These are phyloP conservation scores for Polyporus arcularius DNA, from an alignment of 768 basidiomycete genomes.

Conservation along the genomic window DNA sequence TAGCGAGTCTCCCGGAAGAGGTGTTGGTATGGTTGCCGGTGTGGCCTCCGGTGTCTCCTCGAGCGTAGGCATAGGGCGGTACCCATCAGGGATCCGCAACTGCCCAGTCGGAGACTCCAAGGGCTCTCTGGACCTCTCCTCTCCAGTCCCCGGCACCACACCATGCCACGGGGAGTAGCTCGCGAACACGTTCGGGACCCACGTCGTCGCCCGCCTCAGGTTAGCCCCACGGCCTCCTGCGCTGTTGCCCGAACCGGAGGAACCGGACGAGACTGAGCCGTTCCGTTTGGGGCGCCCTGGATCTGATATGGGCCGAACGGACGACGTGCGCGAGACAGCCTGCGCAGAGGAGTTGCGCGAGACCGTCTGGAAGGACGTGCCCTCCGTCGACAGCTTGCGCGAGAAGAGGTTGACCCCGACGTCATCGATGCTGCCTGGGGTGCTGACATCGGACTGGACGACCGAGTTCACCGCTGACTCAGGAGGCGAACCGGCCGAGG, in stretches of 20 bases:
- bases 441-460: not conserved
- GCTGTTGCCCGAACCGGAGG: not conserved
- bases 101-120: slow-evolving; percentile 12
- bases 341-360: slow-evolving; percentile 15
- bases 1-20: not conserved
- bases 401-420: slow-evolving; percentile 14
- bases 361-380: not conserved
- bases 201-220: slow-evolving; percentile 6
- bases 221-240: not conserved
- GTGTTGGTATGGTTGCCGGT: not conserved
- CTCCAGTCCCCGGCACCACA: slow-evolving; percentile 1
- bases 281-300: not conserved
- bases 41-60: slow-evolving; percentile 4
- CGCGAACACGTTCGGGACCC: slow-evolving; percentile 15
- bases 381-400: slow-evolving; percentile 13
- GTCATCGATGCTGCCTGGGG: slow-evolving; percentile 1
- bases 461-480: not conserved
- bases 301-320: slow-evolving; percentile 5
- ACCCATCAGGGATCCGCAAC: slow-evolving; percentile 12
- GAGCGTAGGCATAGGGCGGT: slow-evolving; percentile 17
- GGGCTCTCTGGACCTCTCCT: not conserved
- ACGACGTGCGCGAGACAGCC: not conserved
- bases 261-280: not conserved
- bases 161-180: slow-evolving; percentile 18
- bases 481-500: not conserved